Evolutionary conservation across 2,329 filamentous ascomycete genomes (phyloP).

Genomic region (Claviceps arundinis): DNA sequence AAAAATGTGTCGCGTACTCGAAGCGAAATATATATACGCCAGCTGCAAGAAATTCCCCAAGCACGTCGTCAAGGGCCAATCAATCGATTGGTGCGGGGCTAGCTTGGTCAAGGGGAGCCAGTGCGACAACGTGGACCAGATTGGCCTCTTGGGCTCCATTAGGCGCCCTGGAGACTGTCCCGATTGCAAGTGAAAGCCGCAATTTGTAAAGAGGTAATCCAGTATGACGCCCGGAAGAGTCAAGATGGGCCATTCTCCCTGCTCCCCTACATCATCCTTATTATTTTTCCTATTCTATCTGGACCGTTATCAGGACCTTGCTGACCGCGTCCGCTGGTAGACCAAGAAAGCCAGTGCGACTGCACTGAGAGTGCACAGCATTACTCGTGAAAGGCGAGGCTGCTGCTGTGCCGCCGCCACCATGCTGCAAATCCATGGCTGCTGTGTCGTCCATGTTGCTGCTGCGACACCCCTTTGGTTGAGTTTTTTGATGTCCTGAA

Average conservation of each 20-base stretch:
- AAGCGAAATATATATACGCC: background rate
- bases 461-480: background rate
- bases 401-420: too few relatives aligned
- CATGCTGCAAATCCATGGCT: too few relatives aligned
- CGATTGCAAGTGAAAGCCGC: too few relatives aligned
- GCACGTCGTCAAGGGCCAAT: background rate
- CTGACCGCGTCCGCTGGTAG: background rate
- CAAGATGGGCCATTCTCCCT: too few relatives aligned
- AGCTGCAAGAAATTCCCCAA: background rate
- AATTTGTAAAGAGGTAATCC: too few relatives aligned
- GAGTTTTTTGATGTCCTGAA: background rate
- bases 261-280: background rate
- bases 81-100: background rate
- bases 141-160: background rate
- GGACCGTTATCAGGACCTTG: background rate
- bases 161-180: background rate
- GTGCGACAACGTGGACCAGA: background rate
- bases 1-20: background rate
- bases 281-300: background rate
- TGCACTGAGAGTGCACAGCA: background rate
- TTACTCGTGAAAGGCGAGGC: background rate
- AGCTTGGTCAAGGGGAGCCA: background rate
- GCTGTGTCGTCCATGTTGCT: too few relatives aligned
- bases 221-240: too few relatives aligned
- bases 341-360: background rate